Evolutionary conservation across 768 basidiomycete species (phyloP).

Genomic region (Leucocoprinus birnbaumii): DNA sequence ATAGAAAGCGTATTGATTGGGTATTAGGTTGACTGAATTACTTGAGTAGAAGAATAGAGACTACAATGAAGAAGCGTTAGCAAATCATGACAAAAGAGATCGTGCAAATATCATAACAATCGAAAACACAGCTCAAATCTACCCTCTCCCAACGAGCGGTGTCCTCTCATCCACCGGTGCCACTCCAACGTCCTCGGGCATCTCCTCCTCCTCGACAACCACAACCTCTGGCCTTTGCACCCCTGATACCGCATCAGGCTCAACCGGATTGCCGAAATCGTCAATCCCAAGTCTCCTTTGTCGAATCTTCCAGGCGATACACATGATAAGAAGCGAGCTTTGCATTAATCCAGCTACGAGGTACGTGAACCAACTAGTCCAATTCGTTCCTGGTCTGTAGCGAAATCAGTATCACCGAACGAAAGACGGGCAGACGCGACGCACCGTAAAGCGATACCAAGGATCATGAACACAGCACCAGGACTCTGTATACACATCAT

Average conservation of each 20-base stretch:
- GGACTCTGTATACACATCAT: constrained; percentile 97
- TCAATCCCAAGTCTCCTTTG: constrained; percentile 76
- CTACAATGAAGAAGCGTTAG: too few relatives aligned
- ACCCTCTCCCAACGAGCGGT: neutral
- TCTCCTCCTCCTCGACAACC: neutral
- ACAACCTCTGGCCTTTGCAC: neutral
- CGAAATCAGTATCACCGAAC: neutral
- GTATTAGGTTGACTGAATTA: too few relatives aligned
- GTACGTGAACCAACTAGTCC: constrained; percentile 88
- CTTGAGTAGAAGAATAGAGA: too few relatives aligned
- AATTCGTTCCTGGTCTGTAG: constrained; percentile 74
- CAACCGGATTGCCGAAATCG: constrained; percentile 74
- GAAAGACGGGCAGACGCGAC: neutral
- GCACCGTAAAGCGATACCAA: constrained; percentile 72
- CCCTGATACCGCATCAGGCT: neutral
- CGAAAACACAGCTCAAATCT: too few relatives aligned
- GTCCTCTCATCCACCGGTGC: constrained; percentile 4
- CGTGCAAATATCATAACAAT: too few relatives aligned
- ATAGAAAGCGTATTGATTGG: too few relatives aligned
- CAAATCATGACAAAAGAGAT: too few relatives aligned
- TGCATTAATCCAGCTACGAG: constrained; percentile 86
- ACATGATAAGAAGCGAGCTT: constrained; percentile 77
- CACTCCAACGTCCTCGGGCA: too few relatives aligned
- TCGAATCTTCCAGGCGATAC: constrained; percentile 79
- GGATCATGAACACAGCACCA: constrained; percentile 83